A percentile compares a stretch with the other conserved stretches of the same genome.
Conservation (phyloP, 2,329 filamentous ascomycete genomes). For the Fusarium armeniacum region DNA sequence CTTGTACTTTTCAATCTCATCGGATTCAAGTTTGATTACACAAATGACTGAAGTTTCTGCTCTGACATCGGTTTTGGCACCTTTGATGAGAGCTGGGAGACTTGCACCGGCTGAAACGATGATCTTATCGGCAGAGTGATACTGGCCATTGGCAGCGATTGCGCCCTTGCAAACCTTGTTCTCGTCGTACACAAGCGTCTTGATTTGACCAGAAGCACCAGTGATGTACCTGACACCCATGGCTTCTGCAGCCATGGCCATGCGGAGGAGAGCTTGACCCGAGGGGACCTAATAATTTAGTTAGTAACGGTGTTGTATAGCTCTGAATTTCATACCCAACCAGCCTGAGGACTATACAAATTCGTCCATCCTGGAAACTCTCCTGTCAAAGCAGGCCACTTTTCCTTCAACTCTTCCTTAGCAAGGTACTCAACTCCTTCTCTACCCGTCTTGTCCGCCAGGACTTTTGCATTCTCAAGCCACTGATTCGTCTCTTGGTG, state of each 20-base stretch:
- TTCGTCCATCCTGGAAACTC: constrained; percentile 51
- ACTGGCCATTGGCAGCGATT: constrained; percentile 61
- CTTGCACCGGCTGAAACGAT: constrained; percentile 77
- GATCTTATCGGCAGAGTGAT: constrained; percentile 69
- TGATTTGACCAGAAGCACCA: constrained; percentile 47
- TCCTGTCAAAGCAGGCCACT: constrained; percentile 51
- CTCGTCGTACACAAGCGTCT: constrained; percentile 47
- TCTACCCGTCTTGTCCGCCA: constrained; percentile 45
- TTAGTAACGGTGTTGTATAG: neutral
- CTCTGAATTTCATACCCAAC: constrained; percentile 48
- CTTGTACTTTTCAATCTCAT: constrained; percentile 68
- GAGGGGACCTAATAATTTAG: constrained; percentile 34
- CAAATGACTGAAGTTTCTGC: constrained; percentile 75
- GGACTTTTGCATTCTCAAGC: constrained; percentile 49
- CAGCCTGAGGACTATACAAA: constrained; percentile 48
- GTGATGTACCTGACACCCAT: constrained; percentile 51
- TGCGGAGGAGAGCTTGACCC: constrained; percentile 51
- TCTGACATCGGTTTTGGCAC: constrained; percentile 70
- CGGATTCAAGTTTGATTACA: constrained; percentile 71
- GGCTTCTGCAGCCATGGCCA: constrained; percentile 50
- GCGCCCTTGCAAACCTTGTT: constrained; percentile 60
- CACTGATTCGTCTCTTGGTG: constrained; percentile 50
- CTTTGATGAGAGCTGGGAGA: constrained; percentile 72
- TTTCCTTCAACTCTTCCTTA: constrained; percentile 45
- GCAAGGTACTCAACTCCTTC: constrained; percentile 49